Evolutionary conservation across 2,329 filamentous ascomycete species (phyloP).

Genomic region (Ceratocystis eucalypticola): DNA sequence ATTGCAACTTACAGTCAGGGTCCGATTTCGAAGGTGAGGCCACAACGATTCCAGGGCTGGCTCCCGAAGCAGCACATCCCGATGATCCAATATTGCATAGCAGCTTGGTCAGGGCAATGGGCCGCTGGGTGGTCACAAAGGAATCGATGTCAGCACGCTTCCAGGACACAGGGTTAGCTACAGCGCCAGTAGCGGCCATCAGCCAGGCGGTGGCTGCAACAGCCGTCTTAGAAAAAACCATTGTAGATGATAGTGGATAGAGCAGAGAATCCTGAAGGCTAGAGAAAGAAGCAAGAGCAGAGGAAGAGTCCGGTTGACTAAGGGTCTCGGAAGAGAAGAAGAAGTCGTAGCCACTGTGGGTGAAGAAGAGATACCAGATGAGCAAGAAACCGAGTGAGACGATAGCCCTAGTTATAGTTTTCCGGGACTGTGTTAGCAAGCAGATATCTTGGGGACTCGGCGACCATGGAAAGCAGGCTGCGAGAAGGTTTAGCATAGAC

Average conservation of each 20-base stretch:
- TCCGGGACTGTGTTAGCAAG: conserved; percentile 10
- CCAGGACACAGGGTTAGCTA: conserved; percentile 12
- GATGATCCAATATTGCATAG: conserved; percentile 46
- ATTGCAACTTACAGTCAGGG: conserved; percentile 39
- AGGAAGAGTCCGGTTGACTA: conserved; percentile 12
- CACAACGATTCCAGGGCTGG: conserved; percentile 39
- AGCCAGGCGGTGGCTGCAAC: conserved; percentile 16
- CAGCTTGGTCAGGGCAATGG: conserved; percentile 38
- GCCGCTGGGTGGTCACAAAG: conserved; percentile 40
- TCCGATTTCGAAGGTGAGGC: conserved; percentile 41
- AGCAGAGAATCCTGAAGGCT: background rate
- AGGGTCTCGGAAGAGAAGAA: conserved; percentile 9
- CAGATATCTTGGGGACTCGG: background rate
- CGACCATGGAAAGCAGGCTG: background rate
- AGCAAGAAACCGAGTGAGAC: conserved; percentile 11
- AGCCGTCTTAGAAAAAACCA: conserved; percentile 17
- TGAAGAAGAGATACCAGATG: conserved; percentile 16
- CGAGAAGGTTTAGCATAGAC: background rate
- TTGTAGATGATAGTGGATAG: conserved; percentile 15
- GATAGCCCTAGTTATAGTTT: conserved; percentile 18
- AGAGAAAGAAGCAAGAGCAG: conserved; percentile 1
- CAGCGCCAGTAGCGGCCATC: conserved; percentile 16
- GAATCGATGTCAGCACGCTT: conserved; percentile 29
- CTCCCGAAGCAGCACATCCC: conserved; percentile 38
- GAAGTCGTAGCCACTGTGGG: conserved; percentile 13